A percentile compares a stretch with the other conserved stretches of the same genome.
Conservation (phyloP, 2,329 filamentous ascomycete genomes). For the Ceratocystis destructans region DNA sequence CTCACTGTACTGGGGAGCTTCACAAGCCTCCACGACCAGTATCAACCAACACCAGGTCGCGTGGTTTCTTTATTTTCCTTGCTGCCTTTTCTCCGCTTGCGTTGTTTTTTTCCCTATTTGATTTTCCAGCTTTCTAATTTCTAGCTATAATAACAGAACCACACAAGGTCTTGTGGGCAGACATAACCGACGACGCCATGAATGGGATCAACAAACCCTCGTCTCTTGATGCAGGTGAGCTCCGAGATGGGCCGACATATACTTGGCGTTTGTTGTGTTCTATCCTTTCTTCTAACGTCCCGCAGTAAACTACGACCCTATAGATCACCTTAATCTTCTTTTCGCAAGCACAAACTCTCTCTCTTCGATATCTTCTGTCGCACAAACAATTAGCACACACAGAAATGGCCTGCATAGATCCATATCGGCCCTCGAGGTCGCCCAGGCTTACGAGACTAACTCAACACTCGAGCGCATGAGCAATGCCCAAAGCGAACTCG, state of each 20-base stretch:
- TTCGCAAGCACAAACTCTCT: slow-evolving; percentile 84
- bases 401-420: slow-evolving; percentile 71
- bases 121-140: background rate
- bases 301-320: slow-evolving; percentile 70
- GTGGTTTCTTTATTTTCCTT: background rate
- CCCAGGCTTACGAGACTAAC: slow-evolving; percentile 72
- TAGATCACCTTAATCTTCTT: slow-evolving; percentile 82
- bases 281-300: slow-evolving; percentile 20
- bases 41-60: background rate
- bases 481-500: slow-evolving; percentile 76
- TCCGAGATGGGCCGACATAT: background rate
- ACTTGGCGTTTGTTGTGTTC: slow-evolving; percentile 1
- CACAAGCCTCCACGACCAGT: background rate
- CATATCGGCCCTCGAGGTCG: slow-evolving; percentile 58
- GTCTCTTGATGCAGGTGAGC: slow-evolving; percentile 35
- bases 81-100: background rate
- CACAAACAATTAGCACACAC: slow-evolving; percentile 56
- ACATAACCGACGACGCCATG: slow-evolving; percentile 7
- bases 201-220: slow-evolving; percentile 25
- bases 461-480: slow-evolving; percentile 86
- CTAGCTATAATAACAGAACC: background rate
- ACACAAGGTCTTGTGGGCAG: background rate
- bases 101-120: background rate
- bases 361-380: slow-evolving; percentile 59
- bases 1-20: background rate